Evolutionary conservation across 139 green algal genomes (phyloP).

Genomic region (Volvox africanus): DNA sequence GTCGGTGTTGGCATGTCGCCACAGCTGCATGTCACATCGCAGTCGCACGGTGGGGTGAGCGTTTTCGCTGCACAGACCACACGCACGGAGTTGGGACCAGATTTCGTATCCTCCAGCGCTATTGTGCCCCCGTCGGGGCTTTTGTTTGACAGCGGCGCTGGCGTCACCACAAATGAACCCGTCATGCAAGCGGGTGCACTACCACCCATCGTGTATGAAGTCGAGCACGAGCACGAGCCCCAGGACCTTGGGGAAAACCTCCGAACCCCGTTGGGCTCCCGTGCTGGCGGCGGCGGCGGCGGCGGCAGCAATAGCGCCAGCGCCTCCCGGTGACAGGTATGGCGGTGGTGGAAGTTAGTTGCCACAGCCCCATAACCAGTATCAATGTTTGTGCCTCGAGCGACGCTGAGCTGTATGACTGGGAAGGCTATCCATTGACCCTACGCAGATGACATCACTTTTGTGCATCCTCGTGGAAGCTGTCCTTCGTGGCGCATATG

Average conservation of each 20-base stretch:
- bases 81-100: background rate
- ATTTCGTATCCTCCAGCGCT: background rate
- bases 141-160: background rate
- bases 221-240: background rate
- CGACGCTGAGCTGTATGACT: too few relatives aligned
- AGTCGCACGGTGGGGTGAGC: background rate
- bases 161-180: background rate
- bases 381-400: too few relatives aligned
- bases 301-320: background rate
- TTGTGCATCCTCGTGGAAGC: too few relatives aligned
- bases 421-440: too few relatives aligned
- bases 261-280: background rate
- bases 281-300: constrained; percentile 6
- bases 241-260: background rate
- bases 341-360: background rate
- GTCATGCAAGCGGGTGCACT: background rate
- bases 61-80: background rate
- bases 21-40: background rate
- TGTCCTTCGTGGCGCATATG: too few relatives aligned
- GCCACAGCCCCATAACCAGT: too few relatives aligned
- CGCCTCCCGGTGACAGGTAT: background rate
- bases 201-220: background rate
- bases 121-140: background rate
- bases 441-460: too few relatives aligned
- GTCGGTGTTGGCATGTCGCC: background rate